Percentiles rank a stretch among this genome's conserved stretches.
phyloP scores from a whole-genome alignment of 352 stramenopile species.

The Globisporangium carolinianum region DNA sequence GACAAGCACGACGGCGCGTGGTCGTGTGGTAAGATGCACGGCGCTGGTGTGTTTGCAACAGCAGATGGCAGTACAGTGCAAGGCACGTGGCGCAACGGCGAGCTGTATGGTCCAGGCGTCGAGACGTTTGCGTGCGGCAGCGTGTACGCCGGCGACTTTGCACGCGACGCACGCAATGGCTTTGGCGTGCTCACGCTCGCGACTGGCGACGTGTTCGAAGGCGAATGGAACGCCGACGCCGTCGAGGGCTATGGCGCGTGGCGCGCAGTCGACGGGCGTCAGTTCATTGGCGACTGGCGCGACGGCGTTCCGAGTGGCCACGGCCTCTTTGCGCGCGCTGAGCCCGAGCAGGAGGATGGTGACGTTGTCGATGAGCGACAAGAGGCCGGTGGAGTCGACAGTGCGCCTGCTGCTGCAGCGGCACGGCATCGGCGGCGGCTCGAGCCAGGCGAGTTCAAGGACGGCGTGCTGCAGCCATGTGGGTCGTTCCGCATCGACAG shows the following conservation, averaged over 20 bases:
- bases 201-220: constrained; percentile 62
- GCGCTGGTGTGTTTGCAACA: constrained; percentile 41
- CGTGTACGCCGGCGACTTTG: constrained; percentile 49
- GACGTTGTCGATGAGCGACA: constrained; percentile 2
- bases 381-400: not conserved
- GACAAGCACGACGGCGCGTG: constrained; percentile 60
- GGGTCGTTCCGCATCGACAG: constrained; percentile 38
- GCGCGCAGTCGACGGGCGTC: constrained; percentile 30
- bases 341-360: constrained; percentile 19
- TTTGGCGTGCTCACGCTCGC: constrained; percentile 49
- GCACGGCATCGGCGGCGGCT: constrained; percentile 10
- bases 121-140: constrained; percentile 52
- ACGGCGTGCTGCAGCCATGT: constrained; percentile 34
- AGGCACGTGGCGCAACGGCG: constrained; percentile 37
- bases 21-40: constrained; percentile 53
- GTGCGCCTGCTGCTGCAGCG: not conserved
- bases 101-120: constrained; percentile 36
- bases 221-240: constrained; percentile 40
- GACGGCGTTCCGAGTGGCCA: constrained; percentile 41
- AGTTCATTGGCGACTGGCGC: constrained; percentile 52
- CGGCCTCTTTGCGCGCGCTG: constrained; percentile 42
- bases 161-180: constrained; percentile 33
- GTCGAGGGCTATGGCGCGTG: constrained; percentile 65
- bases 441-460: constrained; percentile 33
- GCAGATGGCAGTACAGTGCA: constrained; percentile 26